Conservation (phyloP, 208 protist species). For the Trichomonas gallinae region DNA sequence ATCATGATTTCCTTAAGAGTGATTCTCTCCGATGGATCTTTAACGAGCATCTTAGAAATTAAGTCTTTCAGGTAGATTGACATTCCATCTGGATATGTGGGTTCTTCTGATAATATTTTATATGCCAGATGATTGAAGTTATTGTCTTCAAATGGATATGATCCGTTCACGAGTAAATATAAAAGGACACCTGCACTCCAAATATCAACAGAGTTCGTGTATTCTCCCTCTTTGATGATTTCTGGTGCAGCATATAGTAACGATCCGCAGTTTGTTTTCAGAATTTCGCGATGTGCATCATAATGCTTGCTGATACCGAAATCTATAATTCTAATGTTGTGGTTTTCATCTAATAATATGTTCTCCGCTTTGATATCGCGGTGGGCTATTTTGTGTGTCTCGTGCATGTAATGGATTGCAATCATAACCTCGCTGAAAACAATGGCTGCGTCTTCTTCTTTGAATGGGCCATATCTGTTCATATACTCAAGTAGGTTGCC, state of each 20-base stretch:
- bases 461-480: background rate
- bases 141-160: background rate
- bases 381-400: background rate
- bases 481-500: background rate
- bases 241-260: background rate
- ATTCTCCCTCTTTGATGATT: background rate
- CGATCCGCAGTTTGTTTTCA: background rate
- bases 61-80: background rate
- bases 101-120: background rate
- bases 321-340: background rate
- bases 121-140: too few relatives aligned
- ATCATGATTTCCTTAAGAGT: background rate
- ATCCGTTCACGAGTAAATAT: background rate
- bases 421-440: background rate
- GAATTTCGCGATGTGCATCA: too few relatives aligned
- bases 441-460: background rate
- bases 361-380: background rate
- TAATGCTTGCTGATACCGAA: conserved; percentile 65
- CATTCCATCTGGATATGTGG: background rate
- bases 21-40: background rate
- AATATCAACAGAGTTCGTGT: background rate
- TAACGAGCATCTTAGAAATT: background rate
- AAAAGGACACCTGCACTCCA: background rate
- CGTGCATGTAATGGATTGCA: background rate
- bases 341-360: background rate